phyloP scores from a whole-genome alignment of 371 early-diverging fungal genomes.

The Homolaphlyctis polyrhiza region DNA sequence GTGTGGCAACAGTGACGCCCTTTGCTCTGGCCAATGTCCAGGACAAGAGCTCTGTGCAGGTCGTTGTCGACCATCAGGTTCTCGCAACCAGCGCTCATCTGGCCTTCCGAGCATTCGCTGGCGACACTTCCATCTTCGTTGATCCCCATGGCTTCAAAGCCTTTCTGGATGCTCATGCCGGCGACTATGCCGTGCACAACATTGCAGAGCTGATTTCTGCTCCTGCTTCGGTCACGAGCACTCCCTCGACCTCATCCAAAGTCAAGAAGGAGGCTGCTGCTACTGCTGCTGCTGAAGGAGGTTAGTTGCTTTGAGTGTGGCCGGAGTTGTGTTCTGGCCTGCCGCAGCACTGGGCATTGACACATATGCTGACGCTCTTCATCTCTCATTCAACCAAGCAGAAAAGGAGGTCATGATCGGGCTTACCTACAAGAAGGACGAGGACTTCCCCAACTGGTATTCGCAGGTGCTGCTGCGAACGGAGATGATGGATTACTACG shows the following conservation, averaged over 20 bases:
- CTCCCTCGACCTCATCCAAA: conserved; percentile 14
- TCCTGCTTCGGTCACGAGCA: conserved; percentile 9
- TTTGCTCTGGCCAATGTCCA: conserved; percentile 31
- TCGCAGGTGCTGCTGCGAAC: conserved; percentile 87
- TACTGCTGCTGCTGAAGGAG: conserved; percentile 9
- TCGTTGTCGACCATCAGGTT: conserved; percentile 33
- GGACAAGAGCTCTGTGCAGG: conserved; percentile 25
- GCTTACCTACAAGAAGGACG: conserved; percentile 87
- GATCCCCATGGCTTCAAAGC: conserved; percentile 17
- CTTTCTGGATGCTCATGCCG: conserved; percentile 23
- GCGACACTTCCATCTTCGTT: conserved; percentile 24
- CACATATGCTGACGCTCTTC: background rate
- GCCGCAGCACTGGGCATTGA: background rate
- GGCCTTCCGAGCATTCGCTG: conserved; percentile 36
- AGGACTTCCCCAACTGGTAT: conserved; percentile 93
- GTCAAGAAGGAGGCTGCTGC: conserved; percentile 20
- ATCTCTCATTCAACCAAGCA: background rate
- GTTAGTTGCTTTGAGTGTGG: background rate
- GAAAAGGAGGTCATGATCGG: conserved; percentile 70
- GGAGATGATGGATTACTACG: conserved; percentile 99
- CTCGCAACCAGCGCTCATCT: conserved; percentile 20
- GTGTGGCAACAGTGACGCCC: conserved; percentile 35
- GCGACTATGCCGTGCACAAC: conserved; percentile 22
- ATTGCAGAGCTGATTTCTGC: conserved; percentile 22
- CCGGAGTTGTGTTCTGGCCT: background rate